Percentiles rank a stretch among this genome's conserved stretches.
These are phyloP conservation scores for Phycomyces blakesleeanus DNA, from an alignment of 192 early-diverging fungal species.

Conservation along the genomic window DNA sequence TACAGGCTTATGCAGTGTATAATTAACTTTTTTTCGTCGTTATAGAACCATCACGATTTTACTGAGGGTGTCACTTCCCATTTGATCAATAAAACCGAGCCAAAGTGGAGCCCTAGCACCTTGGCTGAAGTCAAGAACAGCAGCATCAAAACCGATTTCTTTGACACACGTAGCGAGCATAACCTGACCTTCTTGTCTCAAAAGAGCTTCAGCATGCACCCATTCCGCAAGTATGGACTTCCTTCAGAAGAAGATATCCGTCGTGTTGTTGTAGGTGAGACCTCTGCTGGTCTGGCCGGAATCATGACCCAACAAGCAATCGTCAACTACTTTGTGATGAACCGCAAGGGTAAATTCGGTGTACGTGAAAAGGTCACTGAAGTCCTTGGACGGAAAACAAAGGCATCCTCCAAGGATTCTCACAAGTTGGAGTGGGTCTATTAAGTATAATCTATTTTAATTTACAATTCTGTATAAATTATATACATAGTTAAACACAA, in stretches of 20 bases:
- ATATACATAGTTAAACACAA: not conserved
- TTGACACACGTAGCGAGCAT: conserved; percentile 32
- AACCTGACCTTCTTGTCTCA: conserved; percentile 34
- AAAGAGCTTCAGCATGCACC: conserved; percentile 45
- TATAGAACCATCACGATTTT: conserved; percentile 70
- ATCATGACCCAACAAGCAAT: conserved; percentile 42
- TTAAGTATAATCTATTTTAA: not conserved
- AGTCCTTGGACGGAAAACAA: conserved; percentile 50
- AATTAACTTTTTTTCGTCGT: not conserved
- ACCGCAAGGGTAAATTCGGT: conserved; percentile 61
- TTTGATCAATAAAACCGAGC: conserved; percentile 63
- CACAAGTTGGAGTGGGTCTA: not conserved
- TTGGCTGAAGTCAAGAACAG: conserved; percentile 47
- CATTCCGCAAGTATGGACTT: conserved; percentile 55
- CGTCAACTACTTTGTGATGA: conserved; percentile 54
- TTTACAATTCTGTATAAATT: not conserved
- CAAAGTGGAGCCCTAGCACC: conserved; percentile 73
- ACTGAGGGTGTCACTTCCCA: conserved; percentile 79
- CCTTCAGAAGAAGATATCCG: conserved; percentile 62
- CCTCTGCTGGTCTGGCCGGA: conserved; percentile 50
- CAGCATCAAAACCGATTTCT: conserved; percentile 48
- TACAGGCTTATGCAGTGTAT: not conserved
- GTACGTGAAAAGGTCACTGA: conserved; percentile 60
- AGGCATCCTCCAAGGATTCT: not conserved
- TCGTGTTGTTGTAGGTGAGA: conserved; percentile 54